phyloP scores from a whole-genome alignment of 108 stramenopile genomes.

The Licmophora abbreviata region DNA sequence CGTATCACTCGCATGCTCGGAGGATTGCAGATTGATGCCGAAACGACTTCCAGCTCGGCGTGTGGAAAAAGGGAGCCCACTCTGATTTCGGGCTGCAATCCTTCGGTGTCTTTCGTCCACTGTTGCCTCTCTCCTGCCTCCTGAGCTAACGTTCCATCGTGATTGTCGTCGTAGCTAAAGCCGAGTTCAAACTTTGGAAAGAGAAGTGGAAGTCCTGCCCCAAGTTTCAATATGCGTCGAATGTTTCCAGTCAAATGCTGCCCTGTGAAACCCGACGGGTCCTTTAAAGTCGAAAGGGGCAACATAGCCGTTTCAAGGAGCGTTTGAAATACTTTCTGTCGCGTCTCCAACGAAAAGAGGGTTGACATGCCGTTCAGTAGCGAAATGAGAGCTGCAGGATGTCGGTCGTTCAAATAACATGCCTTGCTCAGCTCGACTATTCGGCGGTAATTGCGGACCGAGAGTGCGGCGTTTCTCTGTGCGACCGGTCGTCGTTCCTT shows the following conservation, averaged over 20 bases:
- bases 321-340: slow-evolving; percentile 44
- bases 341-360: slow-evolving; percentile 29
- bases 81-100: slow-evolving; percentile 28
- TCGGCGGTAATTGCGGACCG: slow-evolving; percentile 80
- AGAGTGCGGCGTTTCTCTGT: slow-evolving; percentile 75
- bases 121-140: neutral
- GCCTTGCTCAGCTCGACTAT: slow-evolving; percentile 63
- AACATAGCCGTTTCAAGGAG: slow-evolving; percentile 48
- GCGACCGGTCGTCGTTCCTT: slow-evolving; percentile 77
- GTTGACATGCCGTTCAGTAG: slow-evolving; percentile 29
- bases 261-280: slow-evolving; percentile 22
- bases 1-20: neutral
- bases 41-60: slow-evolving; percentile 20
- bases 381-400: slow-evolving; percentile 46
- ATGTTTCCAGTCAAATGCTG: slow-evolving; percentile 50
- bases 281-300: slow-evolving; percentile 40
- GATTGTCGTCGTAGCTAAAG: slow-evolving; percentile 34
- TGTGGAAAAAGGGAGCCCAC: slow-evolving; percentile 60
- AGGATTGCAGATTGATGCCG: slow-evolving; percentile 2
- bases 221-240: slow-evolving; percentile 35
- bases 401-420: slow-evolving; percentile 68
- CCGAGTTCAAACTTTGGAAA: slow-evolving; percentile 81
- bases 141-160: neutral
- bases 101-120: slow-evolving; percentile 27
- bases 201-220: slow-evolving; percentile 71